phyloP scores from a whole-genome alignment of 2,329 filamentous ascomycete species.

The Tolypocladium sp. region DNA sequence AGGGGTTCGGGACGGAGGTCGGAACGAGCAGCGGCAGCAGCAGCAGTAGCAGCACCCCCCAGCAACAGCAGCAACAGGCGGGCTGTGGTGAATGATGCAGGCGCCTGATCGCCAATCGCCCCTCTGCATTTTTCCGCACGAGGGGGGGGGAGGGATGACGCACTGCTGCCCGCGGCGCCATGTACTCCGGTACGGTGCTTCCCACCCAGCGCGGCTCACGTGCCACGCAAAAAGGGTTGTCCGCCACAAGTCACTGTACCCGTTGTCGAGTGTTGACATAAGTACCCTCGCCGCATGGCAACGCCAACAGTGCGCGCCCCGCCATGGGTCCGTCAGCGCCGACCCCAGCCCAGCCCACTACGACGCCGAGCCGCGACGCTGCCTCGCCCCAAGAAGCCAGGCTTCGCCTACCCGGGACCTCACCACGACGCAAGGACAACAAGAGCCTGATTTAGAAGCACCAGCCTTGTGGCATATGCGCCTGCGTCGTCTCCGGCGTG shows the following conservation, averaged over 20 bases:
- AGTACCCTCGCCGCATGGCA: neutral
- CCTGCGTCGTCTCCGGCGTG: neutral
- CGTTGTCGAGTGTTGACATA: neutral
- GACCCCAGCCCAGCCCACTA: neutral
- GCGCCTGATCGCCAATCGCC: conserved; percentile 2
- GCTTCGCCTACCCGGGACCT: neutral
- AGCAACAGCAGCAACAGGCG: neutral
- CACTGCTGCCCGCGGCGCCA: neutral
- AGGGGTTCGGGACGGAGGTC: conserved; percentile 18
- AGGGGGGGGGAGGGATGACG: neutral
- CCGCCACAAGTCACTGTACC: neutral
- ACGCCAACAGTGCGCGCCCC: neutral
- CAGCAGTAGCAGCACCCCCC: neutral
- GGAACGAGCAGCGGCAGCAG: conserved; percentile 6
- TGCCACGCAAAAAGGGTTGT: neutral
- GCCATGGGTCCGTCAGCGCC: neutral
- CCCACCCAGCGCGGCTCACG: neutral
- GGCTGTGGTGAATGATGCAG: conserved; percentile 4
- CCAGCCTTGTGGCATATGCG: neutral
- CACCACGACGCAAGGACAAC: neutral
- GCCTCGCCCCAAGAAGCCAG: neutral
- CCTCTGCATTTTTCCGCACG: neutral
- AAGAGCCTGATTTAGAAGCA: neutral
- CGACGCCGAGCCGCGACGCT: neutral
- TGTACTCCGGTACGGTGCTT: neutral